Evolutionary conservation across 2,329 filamentous ascomycete genomes (phyloP).

Genomic region (Ampelomyces quisqualis): DNA sequence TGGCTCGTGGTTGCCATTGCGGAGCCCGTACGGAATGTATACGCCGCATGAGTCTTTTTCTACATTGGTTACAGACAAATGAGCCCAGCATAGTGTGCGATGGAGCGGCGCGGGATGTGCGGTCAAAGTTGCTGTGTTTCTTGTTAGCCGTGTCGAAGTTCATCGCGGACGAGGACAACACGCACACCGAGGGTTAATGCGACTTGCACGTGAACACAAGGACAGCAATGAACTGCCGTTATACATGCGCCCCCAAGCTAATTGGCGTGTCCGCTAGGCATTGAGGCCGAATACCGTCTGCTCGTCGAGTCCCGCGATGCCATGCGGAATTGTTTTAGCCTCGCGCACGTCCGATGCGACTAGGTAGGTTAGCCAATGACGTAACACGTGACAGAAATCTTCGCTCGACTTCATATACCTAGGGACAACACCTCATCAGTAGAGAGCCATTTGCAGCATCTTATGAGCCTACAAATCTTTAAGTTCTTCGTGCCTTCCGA

Average conservation of each 20-base stretch:
- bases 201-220: not conserved
- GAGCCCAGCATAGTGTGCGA: slow-evolving; percentile 32
- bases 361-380: slow-evolving; percentile 12
- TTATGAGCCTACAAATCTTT: too few relatives aligned
- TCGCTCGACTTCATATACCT: too few relatives aligned
- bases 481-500: too few relatives aligned
- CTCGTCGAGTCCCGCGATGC: slow-evolving; percentile 1
- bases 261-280: too few relatives aligned
- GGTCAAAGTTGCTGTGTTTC: not conserved
- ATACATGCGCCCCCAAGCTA: too few relatives aligned
- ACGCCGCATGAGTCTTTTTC: slow-evolving; percentile 23
- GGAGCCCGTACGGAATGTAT: slow-evolving; percentile 7
- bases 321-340: slow-evolving; percentile 2
- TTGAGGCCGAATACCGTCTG: too few relatives aligned
- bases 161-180: not conserved
- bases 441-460: too few relatives aligned
- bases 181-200: not conserved
- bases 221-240: too few relatives aligned
- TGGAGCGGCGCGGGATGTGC: not conserved
- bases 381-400: slow-evolving; percentile 23
- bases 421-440: too few relatives aligned
- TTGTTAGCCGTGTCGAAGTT: not conserved
- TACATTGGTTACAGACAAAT: slow-evolving; percentile 40
- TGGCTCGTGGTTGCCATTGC: slow-evolving; percentile 37
- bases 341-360: slow-evolving; percentile 8